Evolutionary conservation across 441 rosid genomes (phyloP).

Genomic region (Kokia cookei): DNA sequence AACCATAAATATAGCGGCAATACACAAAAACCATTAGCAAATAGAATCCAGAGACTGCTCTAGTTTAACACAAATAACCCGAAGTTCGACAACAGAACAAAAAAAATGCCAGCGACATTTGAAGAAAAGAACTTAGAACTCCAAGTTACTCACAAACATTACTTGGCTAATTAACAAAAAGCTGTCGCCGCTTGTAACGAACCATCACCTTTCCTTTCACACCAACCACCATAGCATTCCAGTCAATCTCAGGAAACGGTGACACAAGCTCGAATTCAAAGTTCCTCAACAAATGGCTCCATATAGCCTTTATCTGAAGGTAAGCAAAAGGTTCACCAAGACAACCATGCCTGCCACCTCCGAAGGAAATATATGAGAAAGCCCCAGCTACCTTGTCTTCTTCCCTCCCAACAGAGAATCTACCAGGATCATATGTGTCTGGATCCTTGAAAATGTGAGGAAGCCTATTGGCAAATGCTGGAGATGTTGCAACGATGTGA

Average conservation of each 20-base stretch:
- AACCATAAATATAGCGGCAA: neutral
- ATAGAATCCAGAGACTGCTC: neutral
- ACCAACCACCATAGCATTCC: constrained; percentile 99
- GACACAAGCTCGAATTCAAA: constrained; percentile 85
- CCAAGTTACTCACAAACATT: neutral
- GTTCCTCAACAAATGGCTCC: constrained; percentile 96
- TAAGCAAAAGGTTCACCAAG: constrained; percentile 98
- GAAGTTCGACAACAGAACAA: constrained; percentile 1
- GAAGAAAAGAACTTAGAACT: neutral
- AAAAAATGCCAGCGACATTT: neutral
- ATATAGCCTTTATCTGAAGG: constrained; percentile 97
- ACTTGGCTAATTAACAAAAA: constrained; percentile 26
- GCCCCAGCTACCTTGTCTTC: constrained; percentile 92
- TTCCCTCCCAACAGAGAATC: constrained; percentile 84
- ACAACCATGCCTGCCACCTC: constrained; percentile 98
- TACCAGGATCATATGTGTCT: constrained; percentile 77
- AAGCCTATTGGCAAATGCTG: constrained; percentile 95
- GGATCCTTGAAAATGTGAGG: constrained; percentile 77
- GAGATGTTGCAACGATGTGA: constrained; percentile 91
- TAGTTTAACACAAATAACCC: neutral
- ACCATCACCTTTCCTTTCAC: constrained; percentile 98
- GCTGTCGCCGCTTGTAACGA: constrained; percentile 72
- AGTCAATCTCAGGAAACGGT: constrained; percentile 97
- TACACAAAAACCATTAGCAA: neutral
- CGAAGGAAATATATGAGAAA: constrained; percentile 86